Conservation (phyloP, 345 rosid species). For the Gossypium sturtianum region DNA sequence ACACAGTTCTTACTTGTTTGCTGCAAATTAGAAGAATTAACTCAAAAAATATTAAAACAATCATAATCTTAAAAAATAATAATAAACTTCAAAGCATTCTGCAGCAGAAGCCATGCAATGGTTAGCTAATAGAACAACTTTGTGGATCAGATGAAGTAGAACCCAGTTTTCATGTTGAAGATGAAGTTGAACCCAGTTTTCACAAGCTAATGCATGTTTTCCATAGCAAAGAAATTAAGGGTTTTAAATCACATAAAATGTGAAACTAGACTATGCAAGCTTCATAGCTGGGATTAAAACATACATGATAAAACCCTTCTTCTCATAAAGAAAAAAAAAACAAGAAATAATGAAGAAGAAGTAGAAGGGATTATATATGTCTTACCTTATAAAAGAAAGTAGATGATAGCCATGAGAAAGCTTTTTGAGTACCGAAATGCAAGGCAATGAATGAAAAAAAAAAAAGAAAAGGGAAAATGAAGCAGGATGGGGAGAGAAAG, state of each 20-base stretch:
- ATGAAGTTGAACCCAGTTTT: not conserved
- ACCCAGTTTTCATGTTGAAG: not conserved
- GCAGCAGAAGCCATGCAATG: not conserved
- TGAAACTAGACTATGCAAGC: not conserved
- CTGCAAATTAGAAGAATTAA: not conserved
- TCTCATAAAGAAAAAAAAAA: not conserved
- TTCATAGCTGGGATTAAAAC: not conserved
- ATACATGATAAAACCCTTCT: no score
- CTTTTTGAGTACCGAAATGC: not conserved
- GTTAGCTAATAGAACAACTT: not conserved
- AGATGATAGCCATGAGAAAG: constrained; percentile 5
- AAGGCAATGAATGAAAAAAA: constrained; percentile 2
- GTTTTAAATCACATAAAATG: not conserved
- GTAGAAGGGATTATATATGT: not conserved
- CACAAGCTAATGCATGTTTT: not conserved
- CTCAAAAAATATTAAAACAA: not conserved
- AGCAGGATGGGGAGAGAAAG: constrained; percentile 11
- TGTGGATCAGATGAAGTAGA: constrained; percentile 5
- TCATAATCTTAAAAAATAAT: not conserved
- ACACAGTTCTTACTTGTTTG: not conserved
- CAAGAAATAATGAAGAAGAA: no score
- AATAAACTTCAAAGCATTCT: not conserved
- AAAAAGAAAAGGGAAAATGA: not conserved
- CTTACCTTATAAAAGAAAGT: not conserved
- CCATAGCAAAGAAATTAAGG: not conserved